These are phyloP conservation scores for Pinus taeda DNA, from an alignment of 75 land plant species.

Conservation along the genomic window DNA sequence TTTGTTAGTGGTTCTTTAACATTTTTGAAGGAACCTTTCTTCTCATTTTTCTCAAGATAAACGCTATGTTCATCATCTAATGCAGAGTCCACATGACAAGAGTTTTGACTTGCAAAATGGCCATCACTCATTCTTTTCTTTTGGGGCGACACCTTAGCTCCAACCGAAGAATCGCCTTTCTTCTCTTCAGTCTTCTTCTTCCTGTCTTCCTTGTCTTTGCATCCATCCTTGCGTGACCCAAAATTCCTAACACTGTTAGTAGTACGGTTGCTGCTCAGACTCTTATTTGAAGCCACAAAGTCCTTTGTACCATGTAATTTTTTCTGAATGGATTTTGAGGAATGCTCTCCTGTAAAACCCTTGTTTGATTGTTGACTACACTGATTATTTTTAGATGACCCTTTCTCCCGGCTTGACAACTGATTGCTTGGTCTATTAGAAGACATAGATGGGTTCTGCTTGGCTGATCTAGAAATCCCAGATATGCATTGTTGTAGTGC, in stretches of 20 bases:
- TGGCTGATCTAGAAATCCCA: slow-evolving; percentile 26
- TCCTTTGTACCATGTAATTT: not conserved
- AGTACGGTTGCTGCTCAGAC: not conserved
- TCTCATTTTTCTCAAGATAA: not conserved
- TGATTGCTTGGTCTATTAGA: slow-evolving; percentile 1
- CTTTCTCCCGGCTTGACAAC: slow-evolving; percentile 14
- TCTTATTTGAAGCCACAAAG: not conserved
- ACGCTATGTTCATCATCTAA: not conserved
- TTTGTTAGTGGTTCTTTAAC: not conserved
- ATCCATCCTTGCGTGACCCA: not conserved
- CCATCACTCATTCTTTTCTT: slow-evolving; percentile 33
- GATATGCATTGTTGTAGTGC: slow-evolving; percentile 17
- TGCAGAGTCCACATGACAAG: not conserved
- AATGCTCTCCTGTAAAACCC: slow-evolving; percentile 17
- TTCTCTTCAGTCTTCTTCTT: slow-evolving; percentile 9
- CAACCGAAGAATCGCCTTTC: slow-evolving; percentile 16
- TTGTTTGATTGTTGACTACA: slow-evolving; percentile 26
- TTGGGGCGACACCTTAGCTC: slow-evolving; percentile 24
- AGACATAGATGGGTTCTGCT: slow-evolving; percentile 26
- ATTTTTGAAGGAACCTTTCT: not conserved
- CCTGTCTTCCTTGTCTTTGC: slow-evolving; percentile 11
- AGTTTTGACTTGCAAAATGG: slow-evolving; percentile 13
- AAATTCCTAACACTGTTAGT: not conserved
- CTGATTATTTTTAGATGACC: slow-evolving; percentile 7
- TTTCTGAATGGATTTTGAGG: slow-evolving; percentile 18